Percentiles rank a stretch among this genome's conserved stretches.
Conservation (phyloP, 2,329 filamentous ascomycete species). For the Xylariaceae sp. region DNA sequence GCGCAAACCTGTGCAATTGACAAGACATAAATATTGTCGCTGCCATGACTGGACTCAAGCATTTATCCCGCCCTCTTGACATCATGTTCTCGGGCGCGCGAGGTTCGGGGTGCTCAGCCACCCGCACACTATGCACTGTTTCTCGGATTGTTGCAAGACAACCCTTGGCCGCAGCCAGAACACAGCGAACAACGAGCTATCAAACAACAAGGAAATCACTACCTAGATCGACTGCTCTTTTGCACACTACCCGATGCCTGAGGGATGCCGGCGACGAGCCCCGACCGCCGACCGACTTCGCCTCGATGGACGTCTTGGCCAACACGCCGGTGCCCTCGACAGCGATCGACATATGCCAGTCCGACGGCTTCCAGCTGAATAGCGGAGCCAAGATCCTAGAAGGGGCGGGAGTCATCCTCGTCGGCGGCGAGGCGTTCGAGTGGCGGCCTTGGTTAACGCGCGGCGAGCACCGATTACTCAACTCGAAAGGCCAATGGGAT, state of each 20-base stretch:
- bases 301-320: slow-evolving; percentile 70
- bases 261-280: slow-evolving; percentile 22
- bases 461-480: slow-evolving; percentile 48
- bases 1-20: slow-evolving; percentile 1
- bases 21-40: slow-evolving; percentile 11
- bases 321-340: slow-evolving; percentile 73
- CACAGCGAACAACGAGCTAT: not conserved
- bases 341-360: slow-evolving; percentile 73
- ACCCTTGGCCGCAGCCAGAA: not conserved
- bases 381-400: slow-evolving; percentile 67
- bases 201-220: slow-evolving; percentile 1
- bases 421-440: slow-evolving; percentile 80
- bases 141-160: not conserved
- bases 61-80: slow-evolving; percentile 15
- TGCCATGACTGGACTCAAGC: slow-evolving; percentile 21
- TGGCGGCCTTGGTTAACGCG: slow-evolving; percentile 75
- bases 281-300: slow-evolving; percentile 57
- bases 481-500: slow-evolving; percentile 77
- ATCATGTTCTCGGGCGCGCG: slow-evolving; percentile 12
- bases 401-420: slow-evolving; percentile 68
- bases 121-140: slow-evolving; percentile 8
- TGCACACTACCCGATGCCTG: slow-evolving; percentile 21
- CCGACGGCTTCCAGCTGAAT: slow-evolving; percentile 81
- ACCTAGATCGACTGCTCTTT: slow-evolving; percentile 12
- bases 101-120: slow-evolving; percentile 10